Base-by-base conservation (phyloP, 148 eudicot species). In the Polygonum maritimum region DNA sequence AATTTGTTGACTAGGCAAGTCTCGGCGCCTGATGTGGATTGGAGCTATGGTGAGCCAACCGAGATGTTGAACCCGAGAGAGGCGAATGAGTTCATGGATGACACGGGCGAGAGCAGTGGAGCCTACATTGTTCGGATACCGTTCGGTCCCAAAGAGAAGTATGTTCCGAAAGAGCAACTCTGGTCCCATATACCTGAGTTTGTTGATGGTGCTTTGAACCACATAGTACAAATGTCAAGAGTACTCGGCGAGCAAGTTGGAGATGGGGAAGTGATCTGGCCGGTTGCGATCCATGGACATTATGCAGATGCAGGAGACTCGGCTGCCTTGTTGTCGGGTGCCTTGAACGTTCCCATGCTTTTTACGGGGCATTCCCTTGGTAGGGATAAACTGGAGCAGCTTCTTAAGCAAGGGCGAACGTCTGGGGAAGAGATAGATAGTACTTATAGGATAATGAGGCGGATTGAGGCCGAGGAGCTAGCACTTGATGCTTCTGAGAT, bases 361-460 rank as follows among this genome's bases (percentile, higher is more conserved):
- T 80, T 93, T 75, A 93, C 98, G 21, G 98, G 98, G 18, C 98
- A 93, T 79, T 93, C 98, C 5, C 81, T 93, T 75, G 98, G 98
- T 9, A 82, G 98, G 57, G 91, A 91, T 83, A 93, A 93, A 77
- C 82, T 87, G 63, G 98, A 93, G 74, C 98, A 93, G 82, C 79
- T 91, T 31, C 81, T 93, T 51, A 89, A 89, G 86, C 98, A 93
- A 77, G 98, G 98, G 35, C 85, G 92, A 79, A 85, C 83, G 52
- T 84, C 96, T 12, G 86, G 79, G 79, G 94, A 91, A 79, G 96
- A 89, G 79, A 89, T 93, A 21, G 81, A 93, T 76, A 75, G 87
- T 62, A 89, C 89, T 0, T 93, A 93, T 80, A 93, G 86, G 75
- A 93, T 93, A 54, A 82, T 84, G 89, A 80, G 94, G 80, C 86